phyloP scores from a whole-genome alignment of 2,329 filamentous ascomycete species.

The Coniella vitis region DNA sequence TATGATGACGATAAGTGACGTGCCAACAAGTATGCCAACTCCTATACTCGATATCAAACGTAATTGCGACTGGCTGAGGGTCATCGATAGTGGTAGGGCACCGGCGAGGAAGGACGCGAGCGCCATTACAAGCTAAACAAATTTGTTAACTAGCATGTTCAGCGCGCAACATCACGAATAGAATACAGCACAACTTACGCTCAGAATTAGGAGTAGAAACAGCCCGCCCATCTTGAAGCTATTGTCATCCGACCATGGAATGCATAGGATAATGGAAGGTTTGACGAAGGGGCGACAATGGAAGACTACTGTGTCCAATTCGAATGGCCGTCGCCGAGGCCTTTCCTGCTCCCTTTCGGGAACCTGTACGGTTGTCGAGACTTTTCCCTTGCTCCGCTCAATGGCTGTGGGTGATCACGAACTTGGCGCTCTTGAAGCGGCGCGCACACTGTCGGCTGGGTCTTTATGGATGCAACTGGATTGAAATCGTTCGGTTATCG shows the following conservation, averaged over 20 bases:
- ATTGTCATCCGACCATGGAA: not conserved
- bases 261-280: conserved; percentile 8
- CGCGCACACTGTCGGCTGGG: no score
- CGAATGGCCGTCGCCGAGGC: not conserved
- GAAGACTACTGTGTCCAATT: not conserved
- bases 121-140: conserved; percentile 28
- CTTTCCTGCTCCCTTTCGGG: not conserved
- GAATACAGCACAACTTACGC: conserved; percentile 18
- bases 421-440: no score
- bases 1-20: conserved; percentile 93
- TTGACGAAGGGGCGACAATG: not conserved
- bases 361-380: not conserved
- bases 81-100: conserved; percentile 81
- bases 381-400: not conserved
- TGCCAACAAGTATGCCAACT: conserved; percentile 89
- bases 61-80: conserved; percentile 77
- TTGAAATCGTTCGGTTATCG: not conserved
- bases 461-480: no score
- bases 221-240: conserved; percentile 24
- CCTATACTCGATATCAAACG: conserved; percentile 87
- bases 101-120: conserved; percentile 78
- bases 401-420: no score
- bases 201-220: conserved; percentile 29
- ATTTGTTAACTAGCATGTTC: conserved; percentile 18
- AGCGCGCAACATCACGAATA: conserved; percentile 10